Evolutionary conservation across 2,329 filamentous ascomycete genomes (phyloP), one percentile per base, ranked within the genome.

Genomic region (Fusarium vanettenii): DNA sequence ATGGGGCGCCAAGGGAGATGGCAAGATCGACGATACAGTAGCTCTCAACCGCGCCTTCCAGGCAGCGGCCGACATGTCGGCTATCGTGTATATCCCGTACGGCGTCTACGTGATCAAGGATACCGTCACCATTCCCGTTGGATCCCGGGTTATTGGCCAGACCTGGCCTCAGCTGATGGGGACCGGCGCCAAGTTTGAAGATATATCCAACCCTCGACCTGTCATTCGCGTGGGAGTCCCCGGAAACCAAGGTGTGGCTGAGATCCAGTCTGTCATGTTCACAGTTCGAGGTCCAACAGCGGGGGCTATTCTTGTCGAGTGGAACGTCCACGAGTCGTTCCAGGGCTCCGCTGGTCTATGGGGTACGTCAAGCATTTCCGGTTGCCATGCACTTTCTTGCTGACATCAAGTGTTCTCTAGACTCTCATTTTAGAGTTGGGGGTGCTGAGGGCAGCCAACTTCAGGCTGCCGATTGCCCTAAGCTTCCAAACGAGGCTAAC

Each of bases 231-330:
- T 93, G 2, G 92, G 91, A 14, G 84, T 84, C 5, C 76, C 84
- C 0, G 90, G 90, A 4, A 86, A 92, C 11, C 80, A 80, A 1
- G 92, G 92, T 5, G 82, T 81, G 2, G 85, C 93, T 5, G 91
- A 94, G 79, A 89, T 90, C 84, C 88, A 87, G 1, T 90, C 92
- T 69, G 87, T 92, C 78, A 87, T 94, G 35, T 84, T 94, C 20
- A 87, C 87, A 71, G 91, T 89, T 1, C 84, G 87, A 70, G 91
- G 91, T 2, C 84, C 88, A 9, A 85, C 89, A 18, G 84, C 88
- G 11, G 90, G 91, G 41, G 89, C 90, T 1, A 86, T 92, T 4
- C 82, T 94, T 6, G 87, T 93, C 63, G 85, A 94, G 75, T 93
- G 89, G 87, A 94, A 94, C 78, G 82, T 93, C 3, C 84, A 80